Conservation (phyloP, 768 basidiomycete species). For the Rubroboletus satanas region DNA sequence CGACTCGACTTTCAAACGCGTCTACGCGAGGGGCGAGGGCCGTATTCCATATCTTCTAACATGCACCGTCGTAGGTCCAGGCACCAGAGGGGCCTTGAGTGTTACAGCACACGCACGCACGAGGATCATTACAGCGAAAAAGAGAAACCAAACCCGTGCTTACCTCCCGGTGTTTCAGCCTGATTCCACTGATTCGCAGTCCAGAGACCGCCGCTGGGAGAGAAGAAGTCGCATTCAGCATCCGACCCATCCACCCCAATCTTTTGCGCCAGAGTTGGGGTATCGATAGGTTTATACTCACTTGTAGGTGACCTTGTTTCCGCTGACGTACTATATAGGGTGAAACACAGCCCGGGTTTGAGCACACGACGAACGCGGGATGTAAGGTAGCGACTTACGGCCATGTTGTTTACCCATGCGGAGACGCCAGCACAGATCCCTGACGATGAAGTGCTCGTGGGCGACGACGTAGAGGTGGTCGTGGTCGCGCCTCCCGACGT, state of each 20-base stretch:
- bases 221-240: not conserved
- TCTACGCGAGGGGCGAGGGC: not conserved
- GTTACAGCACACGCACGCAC: not conserved
- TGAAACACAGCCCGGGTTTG: not conserved
- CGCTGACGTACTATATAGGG: slow-evolving; percentile 21
- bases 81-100: slow-evolving; percentile 47
- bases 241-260: no score
- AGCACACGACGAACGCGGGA: not conserved
- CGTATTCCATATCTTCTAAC: slow-evolving; percentile 19
- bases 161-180: slow-evolving; percentile 34
- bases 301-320: slow-evolving; percentile 40
- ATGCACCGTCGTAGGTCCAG: slow-evolving; percentile 57
- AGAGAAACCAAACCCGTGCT: not conserved
- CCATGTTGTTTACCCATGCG: slow-evolving; percentile 38
- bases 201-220: slow-evolving; percentile 45
- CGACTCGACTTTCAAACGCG: not conserved
- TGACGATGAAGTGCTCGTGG: slow-evolving; percentile 20
- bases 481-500: not conserved
- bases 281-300: slow-evolving; percentile 17
- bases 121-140: not conserved
- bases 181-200: slow-evolving; percentile 48
- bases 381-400: slow-evolving; percentile 29
- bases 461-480: slow-evolving; percentile 1
- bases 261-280: not conserved
- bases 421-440: slow-evolving; percentile 41